phyloP scores from a whole-genome alignment of 331 rosid genomes.

The Rosa hybrid region DNA sequence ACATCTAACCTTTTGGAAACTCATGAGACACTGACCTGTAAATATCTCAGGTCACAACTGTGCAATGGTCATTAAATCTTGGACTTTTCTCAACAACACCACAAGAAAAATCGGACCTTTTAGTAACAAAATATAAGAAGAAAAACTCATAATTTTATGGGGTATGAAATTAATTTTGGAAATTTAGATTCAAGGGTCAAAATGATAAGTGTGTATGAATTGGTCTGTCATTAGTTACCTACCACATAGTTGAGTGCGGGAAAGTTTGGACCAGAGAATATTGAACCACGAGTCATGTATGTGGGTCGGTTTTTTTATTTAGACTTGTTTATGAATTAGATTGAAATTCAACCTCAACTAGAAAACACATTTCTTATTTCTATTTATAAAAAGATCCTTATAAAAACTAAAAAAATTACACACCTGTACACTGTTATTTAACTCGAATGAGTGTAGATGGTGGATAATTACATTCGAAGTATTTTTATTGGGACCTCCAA shows the following conservation, averaged over 20 bases:
- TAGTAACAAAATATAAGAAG: not conserved
- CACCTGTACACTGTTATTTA: too few species aligned
- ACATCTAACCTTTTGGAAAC: too few species aligned
- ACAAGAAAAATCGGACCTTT: not conserved
- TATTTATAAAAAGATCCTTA: too few species aligned
- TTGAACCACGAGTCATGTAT: not conserved
- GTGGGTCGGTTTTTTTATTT: too few species aligned
- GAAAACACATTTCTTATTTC: too few species aligned
- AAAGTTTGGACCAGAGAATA: not conserved
- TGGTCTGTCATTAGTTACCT: not conserved
- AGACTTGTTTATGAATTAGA: too few species aligned
- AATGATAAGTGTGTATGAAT: not conserved
- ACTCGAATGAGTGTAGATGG: too few species aligned
- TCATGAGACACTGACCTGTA: not conserved
- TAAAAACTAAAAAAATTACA: too few species aligned
- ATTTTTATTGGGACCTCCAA: too few species aligned
- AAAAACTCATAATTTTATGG: not conserved
- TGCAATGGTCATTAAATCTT: not conserved
- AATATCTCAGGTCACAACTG: constrained; percentile 5
- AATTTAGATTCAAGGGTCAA: not conserved
- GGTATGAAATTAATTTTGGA: not conserved
- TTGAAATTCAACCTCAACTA: too few species aligned
- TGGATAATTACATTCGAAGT: too few species aligned
- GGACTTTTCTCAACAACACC: not conserved
- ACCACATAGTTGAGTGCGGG: not conserved